Conservation (phyloP, 2,329 filamentous ascomycete genomes). For the Fusarium lateritium region DNA sequence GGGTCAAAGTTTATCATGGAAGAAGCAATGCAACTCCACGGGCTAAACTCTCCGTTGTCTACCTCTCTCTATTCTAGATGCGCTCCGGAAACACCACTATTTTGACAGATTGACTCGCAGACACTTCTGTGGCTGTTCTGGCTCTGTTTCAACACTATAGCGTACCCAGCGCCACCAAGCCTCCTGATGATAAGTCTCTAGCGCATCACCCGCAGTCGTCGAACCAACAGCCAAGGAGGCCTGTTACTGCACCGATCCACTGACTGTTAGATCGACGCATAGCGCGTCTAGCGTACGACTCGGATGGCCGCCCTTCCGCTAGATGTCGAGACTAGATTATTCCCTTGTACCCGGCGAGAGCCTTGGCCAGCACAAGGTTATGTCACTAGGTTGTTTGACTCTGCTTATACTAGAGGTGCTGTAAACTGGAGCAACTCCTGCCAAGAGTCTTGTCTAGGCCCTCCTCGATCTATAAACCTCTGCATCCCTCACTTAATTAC, state of each 20-base stretch:
- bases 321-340: conserved; percentile 27
- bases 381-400: neutral
- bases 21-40: neutral
- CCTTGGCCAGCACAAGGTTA: conserved; percentile 26
- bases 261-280: conserved; percentile 20
- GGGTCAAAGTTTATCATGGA: neutral
- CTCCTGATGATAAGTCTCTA: neutral
- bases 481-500: conserved; percentile 10
- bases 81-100: neutral
- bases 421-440: neutral
- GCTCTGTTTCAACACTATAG: neutral
- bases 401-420: neutral
- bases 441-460: conserved; percentile 1
- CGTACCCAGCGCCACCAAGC: conserved; percentile 5
- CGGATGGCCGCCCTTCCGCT: conserved; percentile 37
- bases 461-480: conserved; percentile 6
- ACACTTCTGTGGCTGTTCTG: neutral
- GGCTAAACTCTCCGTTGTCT: neutral
- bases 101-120: neutral
- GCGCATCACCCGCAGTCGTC: neutral
- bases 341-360: conserved; percentile 30
- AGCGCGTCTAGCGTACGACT: conserved; percentile 38
- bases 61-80: neutral
- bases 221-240: conserved; percentile 8
- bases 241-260: conserved; percentile 6